Conservation (phyloP, 768 basidiomycete species). For the Lactifluus echinatus region DNA sequence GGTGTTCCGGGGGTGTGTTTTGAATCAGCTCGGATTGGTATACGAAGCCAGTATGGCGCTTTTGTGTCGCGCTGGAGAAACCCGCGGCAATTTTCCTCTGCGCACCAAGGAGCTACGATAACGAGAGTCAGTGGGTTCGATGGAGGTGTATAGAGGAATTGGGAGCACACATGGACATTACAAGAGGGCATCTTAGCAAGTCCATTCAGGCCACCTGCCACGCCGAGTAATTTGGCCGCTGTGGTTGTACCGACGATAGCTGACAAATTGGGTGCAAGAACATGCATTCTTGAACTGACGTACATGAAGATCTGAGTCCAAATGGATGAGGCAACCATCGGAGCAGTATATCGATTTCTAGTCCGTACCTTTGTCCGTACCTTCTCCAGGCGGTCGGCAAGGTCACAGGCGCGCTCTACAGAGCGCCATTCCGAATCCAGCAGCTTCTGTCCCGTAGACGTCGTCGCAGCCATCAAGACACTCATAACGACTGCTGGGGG, state of each 20-base stretch:
- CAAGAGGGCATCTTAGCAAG: slow-evolving; percentile 92
- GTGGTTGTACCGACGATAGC: slow-evolving; percentile 98
- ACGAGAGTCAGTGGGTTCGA: background rate
- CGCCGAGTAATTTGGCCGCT: slow-evolving; percentile 95
- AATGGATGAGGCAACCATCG: background rate
- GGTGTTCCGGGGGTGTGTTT: slow-evolving; percentile 80
- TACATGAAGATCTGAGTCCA: slow-evolving; percentile 84
- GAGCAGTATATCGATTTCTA: background rate
- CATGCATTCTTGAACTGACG: slow-evolving; percentile 98
- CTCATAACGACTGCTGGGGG: slow-evolving; percentile 91
- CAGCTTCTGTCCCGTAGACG: slow-evolving; percentile 71
- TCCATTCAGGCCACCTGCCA: slow-evolving; percentile 87
- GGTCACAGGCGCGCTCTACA: slow-evolving; percentile 78
- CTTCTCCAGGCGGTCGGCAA: slow-evolving; percentile 82
- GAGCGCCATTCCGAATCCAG: slow-evolving; percentile 65
- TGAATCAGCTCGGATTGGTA: slow-evolving; percentile 89
- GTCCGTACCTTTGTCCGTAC: slow-evolving; percentile 70
- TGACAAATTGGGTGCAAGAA: slow-evolving; percentile 96
- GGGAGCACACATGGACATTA: slow-evolving; percentile 76
- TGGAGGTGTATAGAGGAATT: background rate
- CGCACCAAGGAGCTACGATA: slow-evolving; percentile 76
- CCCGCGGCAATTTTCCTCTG: slow-evolving; percentile 89
- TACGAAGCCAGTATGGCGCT: slow-evolving; percentile 92
- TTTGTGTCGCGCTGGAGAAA: slow-evolving; percentile 80
- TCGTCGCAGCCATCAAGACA: slow-evolving; percentile 91